phyloP scores from a whole-genome alignment of 768 basidiomycete species.

The Mycena filopes region DNA sequence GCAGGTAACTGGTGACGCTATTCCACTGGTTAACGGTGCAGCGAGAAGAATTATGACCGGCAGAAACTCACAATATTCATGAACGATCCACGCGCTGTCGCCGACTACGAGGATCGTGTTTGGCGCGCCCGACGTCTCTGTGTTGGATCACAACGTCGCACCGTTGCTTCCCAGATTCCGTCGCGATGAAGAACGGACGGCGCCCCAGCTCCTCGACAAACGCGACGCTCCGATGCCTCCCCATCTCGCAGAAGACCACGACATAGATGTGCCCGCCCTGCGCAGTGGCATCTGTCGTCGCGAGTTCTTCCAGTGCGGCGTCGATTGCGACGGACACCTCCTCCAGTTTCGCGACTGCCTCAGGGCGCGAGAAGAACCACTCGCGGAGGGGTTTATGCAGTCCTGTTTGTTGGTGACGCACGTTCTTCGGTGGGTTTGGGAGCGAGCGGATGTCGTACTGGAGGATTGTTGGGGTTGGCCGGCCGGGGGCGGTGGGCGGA shows the following conservation, averaged over 20 bases:
- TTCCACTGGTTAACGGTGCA: no score
- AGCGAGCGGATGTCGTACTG: constrained; percentile 18
- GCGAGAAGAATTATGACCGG: no score
- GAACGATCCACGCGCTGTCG: neutral
- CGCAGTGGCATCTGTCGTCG: no score
- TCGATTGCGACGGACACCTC: neutral
- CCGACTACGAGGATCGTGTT: neutral
- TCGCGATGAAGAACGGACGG: neutral
- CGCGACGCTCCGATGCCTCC: constrained; percentile 17
- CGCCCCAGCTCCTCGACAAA: constrained; percentile 15
- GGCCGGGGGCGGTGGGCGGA: neutral
- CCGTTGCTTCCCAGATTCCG: neutral
- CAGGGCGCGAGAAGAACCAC: constrained; percentile 17
- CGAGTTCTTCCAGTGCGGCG: neutral
- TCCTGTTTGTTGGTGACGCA: constrained; percentile 6
- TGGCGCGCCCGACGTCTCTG: constrained; percentile 5
- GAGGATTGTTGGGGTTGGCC: neutral
- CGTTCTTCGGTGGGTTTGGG: constrained; percentile 12
- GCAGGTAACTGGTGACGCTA: neutral
- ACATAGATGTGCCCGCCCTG: neutral
- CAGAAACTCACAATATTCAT: no score
- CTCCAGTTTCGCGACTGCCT: neutral
- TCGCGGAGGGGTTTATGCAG: constrained; percentile 14
- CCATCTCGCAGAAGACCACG: constrained; percentile 23
- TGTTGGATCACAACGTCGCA: neutral